Conservation (phyloP, 352 stramenopile species). For the Pythium utonaiense region DNA sequence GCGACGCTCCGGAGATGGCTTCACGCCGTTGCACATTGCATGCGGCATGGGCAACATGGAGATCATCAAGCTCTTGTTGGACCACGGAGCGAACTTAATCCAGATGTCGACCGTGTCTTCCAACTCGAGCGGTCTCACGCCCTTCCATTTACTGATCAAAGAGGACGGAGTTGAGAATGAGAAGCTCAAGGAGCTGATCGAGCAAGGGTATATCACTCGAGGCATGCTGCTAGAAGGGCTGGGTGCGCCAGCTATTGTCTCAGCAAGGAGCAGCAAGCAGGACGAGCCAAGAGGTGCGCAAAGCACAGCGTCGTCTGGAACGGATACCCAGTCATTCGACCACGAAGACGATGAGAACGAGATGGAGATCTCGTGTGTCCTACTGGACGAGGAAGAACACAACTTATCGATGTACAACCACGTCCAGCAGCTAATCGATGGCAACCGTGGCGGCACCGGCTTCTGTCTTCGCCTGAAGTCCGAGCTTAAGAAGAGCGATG, state of each 20-base stretch:
- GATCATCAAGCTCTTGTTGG: conserved; percentile 43
- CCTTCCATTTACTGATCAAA: conserved; percentile 50
- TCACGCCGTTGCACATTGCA: conserved; percentile 62
- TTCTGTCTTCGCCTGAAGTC: conserved; percentile 30
- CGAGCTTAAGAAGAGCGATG: conserved; percentile 49
- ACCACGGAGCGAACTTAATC: conserved; percentile 46
- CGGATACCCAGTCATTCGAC: neutral
- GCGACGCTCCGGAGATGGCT: conserved; percentile 50
- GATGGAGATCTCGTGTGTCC: conserved; percentile 36
- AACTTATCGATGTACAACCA: conserved; percentile 49
- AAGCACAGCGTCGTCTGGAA: neutral
- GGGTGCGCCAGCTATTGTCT: conserved; percentile 11
- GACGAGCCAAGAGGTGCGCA: conserved; percentile 1
- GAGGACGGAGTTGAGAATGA: conserved; percentile 45
- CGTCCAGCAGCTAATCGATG: conserved; percentile 26
- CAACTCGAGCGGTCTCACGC: conserved; percentile 36
- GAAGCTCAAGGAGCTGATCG: conserved; percentile 40
- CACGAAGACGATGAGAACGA: conserved; percentile 8
- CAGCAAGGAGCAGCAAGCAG: neutral
- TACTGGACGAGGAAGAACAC: conserved; percentile 47
- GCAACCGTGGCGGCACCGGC: conserved; percentile 13
- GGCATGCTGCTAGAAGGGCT: conserved; percentile 45
- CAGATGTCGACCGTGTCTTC: conserved; percentile 44
- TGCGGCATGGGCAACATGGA: conserved; percentile 52
- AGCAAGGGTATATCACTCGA: conserved; percentile 30